Conservation (phyloP, 345 rosid species). For the Rhizophora apiculata region DNA sequence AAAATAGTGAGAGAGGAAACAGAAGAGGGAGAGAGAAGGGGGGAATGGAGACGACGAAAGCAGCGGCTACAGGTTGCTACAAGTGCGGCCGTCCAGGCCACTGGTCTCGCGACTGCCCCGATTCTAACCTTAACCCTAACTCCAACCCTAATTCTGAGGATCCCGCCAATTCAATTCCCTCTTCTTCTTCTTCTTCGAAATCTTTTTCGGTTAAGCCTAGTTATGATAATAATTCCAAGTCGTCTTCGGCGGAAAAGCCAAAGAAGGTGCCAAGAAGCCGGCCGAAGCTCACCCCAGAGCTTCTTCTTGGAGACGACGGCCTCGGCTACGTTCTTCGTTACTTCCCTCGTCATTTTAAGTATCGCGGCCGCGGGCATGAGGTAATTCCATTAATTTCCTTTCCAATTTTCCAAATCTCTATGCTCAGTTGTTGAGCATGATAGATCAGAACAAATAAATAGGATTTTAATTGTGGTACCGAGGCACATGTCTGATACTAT, state of each 20-base stretch:
- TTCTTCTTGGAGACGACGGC: slow-evolving; percentile 79
- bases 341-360: slow-evolving; percentile 79
- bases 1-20: not conserved
- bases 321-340: slow-evolving; percentile 80
- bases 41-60: slow-evolving; percentile 39
- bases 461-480: too few relatives aligned
- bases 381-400: slow-evolving; percentile 20
- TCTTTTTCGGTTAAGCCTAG: slow-evolving; percentile 20
- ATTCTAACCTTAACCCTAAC: slow-evolving; percentile 21
- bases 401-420: too few relatives aligned
- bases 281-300: slow-evolving; percentile 82
- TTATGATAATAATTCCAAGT: not conserved
- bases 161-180: not conserved
- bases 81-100: slow-evolving; percentile 98
- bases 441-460: too few relatives aligned
- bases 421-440: too few relatives aligned
- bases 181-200: slow-evolving; percentile 17
- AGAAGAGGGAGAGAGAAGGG: too few relatives aligned
- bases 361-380: slow-evolving; percentile 84
- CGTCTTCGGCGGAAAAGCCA: slow-evolving; percentile 39
- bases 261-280: slow-evolving; percentile 49
- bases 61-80: slow-evolving; percentile 86
- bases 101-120: slow-evolving; percentile 92
- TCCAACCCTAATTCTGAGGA: slow-evolving; percentile 13
- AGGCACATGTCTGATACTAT: too few relatives aligned